Conservation (phyloP, 495 filamentous ascomycete genomes). For the Aspergillus incahuasiensis region DNA sequence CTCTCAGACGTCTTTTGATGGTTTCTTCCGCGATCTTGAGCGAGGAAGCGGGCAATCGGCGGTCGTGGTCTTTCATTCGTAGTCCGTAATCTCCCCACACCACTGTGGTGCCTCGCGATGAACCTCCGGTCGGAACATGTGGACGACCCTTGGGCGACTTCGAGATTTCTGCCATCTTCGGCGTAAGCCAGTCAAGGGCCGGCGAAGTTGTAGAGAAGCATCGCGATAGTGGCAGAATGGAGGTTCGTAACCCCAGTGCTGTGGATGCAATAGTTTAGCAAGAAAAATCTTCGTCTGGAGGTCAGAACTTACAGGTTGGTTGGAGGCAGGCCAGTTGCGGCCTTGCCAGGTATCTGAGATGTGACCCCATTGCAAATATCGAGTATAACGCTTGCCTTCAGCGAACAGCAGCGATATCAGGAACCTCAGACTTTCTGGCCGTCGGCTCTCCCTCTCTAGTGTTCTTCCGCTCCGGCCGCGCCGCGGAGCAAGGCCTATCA, state of each 20-base stretch:
- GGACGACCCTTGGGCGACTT: slow-evolving; percentile 90
- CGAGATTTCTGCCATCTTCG: slow-evolving; percentile 64
- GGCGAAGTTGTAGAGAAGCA: slow-evolving; percentile 70
- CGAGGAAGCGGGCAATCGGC: slow-evolving; percentile 79
- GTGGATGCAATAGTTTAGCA: slow-evolving; percentile 22
- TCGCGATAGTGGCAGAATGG: slow-evolving; percentile 41
- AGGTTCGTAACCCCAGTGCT: slow-evolving; percentile 27
- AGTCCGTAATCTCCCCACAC: slow-evolving; percentile 95
- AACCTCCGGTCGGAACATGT: slow-evolving; percentile 85
- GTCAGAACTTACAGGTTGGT: slow-evolving; percentile 30
- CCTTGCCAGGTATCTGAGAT: slow-evolving; percentile 36
- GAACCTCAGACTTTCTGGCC: slow-evolving; percentile 17
- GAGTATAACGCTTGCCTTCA: slow-evolving; percentile 12
- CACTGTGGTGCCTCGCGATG: slow-evolving; percentile 86
- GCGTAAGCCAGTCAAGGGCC: slow-evolving; percentile 71
- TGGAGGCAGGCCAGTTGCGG: slow-evolving; percentile 34
- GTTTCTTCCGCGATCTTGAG: slow-evolving; percentile 88
- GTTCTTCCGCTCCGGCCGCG: slow-evolving; percentile 20
- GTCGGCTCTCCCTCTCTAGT: slow-evolving; percentile 31
- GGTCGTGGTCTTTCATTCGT: slow-evolving; percentile 89
- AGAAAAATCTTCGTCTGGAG: background rate
- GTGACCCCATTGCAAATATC: slow-evolving; percentile 32
- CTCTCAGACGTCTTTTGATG: slow-evolving; percentile 81
- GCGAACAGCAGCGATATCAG: slow-evolving; percentile 4
- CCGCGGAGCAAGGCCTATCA: slow-evolving; percentile 21